A percentile compares a stretch with the other conserved stretches of the same genome.
phyloP scores from a whole-genome alignment of 345 rosid genomes.

The Combretum micranthum region DNA sequence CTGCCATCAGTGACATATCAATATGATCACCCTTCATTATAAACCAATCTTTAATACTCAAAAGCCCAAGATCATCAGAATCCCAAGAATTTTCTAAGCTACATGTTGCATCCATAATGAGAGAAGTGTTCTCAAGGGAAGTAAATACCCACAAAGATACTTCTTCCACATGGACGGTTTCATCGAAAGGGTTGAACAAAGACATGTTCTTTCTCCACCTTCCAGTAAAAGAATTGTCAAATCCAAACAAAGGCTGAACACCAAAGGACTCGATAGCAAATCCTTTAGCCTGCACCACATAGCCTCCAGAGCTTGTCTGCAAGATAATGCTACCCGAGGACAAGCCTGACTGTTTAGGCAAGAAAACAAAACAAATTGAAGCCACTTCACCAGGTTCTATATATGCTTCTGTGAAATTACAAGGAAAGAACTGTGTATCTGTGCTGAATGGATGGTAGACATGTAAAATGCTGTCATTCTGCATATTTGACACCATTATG shows the following conservation, averaged over 20 bases:
- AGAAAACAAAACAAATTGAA: slow-evolving; percentile 58
- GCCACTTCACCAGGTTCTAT: slow-evolving; percentile 54
- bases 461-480: slow-evolving; percentile 51
- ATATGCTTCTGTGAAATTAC: slow-evolving; percentile 46
- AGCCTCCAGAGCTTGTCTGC: slow-evolving; percentile 70
- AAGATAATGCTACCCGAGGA: slow-evolving; percentile 48
- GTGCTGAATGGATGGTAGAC: slow-evolving; percentile 56
- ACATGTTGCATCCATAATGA: slow-evolving; percentile 46
- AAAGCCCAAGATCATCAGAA: slow-evolving; percentile 16
- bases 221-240: slow-evolving; percentile 31
- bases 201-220: slow-evolving; percentile 44
- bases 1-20: slow-evolving; percentile 37
- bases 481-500: slow-evolving; percentile 48
- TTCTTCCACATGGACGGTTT: slow-evolving; percentile 42
- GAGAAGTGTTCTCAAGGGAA: slow-evolving; percentile 40
- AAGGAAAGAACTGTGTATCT: slow-evolving; percentile 52
- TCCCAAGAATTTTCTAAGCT: slow-evolving; percentile 17
- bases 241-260: slow-evolving; percentile 31
- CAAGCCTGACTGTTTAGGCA: slow-evolving; percentile 54
- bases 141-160: slow-evolving; percentile 46
- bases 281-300: slow-evolving; percentile 57
- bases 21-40: slow-evolving; percentile 27
- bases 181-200: slow-evolving; percentile 55
- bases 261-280: slow-evolving; percentile 44
- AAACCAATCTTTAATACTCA: slow-evolving; percentile 43